Conservation (phyloP, 441 rosid genomes). For the Adansonia gregorii region DNA sequence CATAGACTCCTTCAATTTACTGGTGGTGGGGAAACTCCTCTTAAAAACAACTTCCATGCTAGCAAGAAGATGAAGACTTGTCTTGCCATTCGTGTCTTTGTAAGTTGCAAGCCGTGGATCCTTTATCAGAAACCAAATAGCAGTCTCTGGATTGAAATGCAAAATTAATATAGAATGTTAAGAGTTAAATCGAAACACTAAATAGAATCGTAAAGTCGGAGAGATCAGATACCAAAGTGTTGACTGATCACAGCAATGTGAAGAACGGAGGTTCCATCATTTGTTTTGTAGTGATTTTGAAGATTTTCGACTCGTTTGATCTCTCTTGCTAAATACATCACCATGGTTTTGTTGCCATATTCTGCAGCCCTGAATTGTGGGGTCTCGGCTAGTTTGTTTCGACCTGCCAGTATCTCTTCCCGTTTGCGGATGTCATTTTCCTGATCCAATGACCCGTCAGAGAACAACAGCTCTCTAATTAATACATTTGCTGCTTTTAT, state of each 20-base stretch:
- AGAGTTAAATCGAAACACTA: no score
- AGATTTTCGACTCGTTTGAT: background rate
- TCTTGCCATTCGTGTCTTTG: constrained; percentile 24
- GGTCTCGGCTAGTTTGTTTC: constrained; percentile 29
- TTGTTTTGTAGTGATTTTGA: background rate
- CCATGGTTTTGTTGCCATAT: constrained; percentile 23
- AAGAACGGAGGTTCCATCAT: constrained; percentile 33
- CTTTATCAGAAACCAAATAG: constrained; percentile 27
- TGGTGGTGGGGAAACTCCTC: background rate
- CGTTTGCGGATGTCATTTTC: background rate
- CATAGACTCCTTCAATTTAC: background rate
- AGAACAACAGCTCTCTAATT: background rate
- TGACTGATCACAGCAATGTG: constrained; percentile 36
- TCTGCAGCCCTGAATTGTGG: constrained; percentile 37
- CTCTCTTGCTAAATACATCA: constrained; percentile 2
- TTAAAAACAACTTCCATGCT: constrained; percentile 33
- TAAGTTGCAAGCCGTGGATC: constrained; percentile 13
- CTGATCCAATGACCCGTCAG: no score
- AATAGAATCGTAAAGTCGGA: background rate
- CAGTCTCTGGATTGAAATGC: constrained; percentile 30
- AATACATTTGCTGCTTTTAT: background rate
- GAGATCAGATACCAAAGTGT: constrained; percentile 31
- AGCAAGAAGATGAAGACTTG: constrained; percentile 35
- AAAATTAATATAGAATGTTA: no score
- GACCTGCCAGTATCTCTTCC: background rate